phyloP scores from a whole-genome alignment of 2,329 filamentous ascomycete species.

The Diplodia scrobiculata region DNA sequence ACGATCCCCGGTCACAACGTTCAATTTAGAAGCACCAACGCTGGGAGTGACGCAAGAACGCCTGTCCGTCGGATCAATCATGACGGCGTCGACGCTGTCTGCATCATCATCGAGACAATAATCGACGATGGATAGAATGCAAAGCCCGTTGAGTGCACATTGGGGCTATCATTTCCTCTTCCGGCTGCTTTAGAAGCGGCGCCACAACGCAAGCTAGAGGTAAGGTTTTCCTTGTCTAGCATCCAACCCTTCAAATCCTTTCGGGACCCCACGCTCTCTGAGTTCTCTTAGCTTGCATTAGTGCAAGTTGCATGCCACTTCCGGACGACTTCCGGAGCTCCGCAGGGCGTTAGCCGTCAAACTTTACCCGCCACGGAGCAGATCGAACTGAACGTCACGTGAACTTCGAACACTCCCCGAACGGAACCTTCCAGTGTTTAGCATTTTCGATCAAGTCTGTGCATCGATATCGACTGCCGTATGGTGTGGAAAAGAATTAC shows the following conservation, averaged over 20 bases:
- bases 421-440: background rate
- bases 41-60: background rate
- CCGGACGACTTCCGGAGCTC: background rate
- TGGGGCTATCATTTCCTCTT: constrained; percentile 5
- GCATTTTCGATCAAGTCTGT: background rate
- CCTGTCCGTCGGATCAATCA: background rate
- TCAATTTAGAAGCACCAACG: background rate
- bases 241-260: background rate
- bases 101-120: background rate
- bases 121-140: constrained; percentile 1
- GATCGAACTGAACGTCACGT: background rate
- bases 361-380: background rate
- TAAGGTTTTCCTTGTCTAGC: background rate
- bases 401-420: background rate
- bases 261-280: background rate
- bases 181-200: background rate
- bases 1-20: constrained; percentile 3
- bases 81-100: background rate
- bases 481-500: background rate
- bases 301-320: background rate
- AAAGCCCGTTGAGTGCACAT: background rate
- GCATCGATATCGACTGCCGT: background rate
- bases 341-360: background rate
- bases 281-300: constrained; percentile 5
- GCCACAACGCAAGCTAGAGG: background rate